Base-by-base conservation (phyloP, 345 rosid species). In the Schrenkiella parvula region DNA sequence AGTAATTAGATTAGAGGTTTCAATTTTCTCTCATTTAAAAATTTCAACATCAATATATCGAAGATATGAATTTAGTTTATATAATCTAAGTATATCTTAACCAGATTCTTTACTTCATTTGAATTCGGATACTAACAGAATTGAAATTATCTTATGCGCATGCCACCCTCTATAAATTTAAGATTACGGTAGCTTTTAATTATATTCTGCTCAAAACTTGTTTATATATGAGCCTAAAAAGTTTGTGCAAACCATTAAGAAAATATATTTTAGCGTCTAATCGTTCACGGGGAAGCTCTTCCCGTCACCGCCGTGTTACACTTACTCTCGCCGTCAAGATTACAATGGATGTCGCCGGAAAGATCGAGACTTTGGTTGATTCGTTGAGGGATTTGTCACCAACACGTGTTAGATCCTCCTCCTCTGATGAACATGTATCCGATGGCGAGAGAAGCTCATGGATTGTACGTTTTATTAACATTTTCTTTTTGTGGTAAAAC, bases 341-440 rank as follows among this genome's bases (percentile, higher is more conserved):
- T 26, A 81, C 22, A 1, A 71, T 26, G 52, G 41, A 21, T 2
- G 61, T 5, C 22, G 64, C 68, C 4, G 56, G 74, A 15, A 86
- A 81, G 68, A 71, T 75, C 46, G 81, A 79, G 70, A 71, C 85
- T 31, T 89, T 86, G 92, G 80, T 91, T 8, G 87, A 88, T 68
- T 89, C 92, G 0, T 79, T 91, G 88, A 85, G 89, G 77, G 86
- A 88, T 51, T 85, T 88, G 48, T 93, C 98, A 1, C 96, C 98
- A 15, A 74, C 92, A 26, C 92, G 87, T 29, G 32, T 64, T 69
- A 84, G 78, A 71, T 70, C 93, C 25, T 57, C 61, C n/a, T 21
- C 37, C 8, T 39, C 73, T 2, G 72, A 79, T 66, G 67, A 34
- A 35, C 26, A 70, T 35, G 18, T 42, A 6, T 69, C 79, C 0